Evolutionary conservation across 805 yeast species (phyloP).

Genomic region (Yamadazyma takamatsuzukensis): DNA sequence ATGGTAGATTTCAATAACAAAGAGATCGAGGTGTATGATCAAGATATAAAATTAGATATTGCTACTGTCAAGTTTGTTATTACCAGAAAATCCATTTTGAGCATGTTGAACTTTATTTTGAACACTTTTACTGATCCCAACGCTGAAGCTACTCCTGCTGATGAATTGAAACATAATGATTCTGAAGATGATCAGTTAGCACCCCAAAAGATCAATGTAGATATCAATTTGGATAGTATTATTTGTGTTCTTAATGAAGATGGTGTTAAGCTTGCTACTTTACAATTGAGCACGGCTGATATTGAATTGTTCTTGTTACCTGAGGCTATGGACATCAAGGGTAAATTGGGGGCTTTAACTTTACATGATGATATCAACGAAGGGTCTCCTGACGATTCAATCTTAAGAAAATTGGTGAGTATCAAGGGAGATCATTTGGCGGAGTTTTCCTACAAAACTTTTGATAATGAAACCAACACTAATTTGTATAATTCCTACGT

Average conservation of each 20-base stretch:
- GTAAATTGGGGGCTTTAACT: constrained; percentile 74
- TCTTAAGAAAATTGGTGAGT: constrained; percentile 61
- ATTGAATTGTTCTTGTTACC: constrained; percentile 66
- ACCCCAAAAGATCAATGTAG: constrained; percentile 72
- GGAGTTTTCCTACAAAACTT: constrained; percentile 80
- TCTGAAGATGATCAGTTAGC: constrained; percentile 53
- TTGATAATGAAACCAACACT: constrained; percentile 48
- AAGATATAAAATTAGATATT: constrained; percentile 64
- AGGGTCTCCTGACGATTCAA: constrained; percentile 55
- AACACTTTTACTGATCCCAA: constrained; percentile 87
- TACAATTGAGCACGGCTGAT: constrained; percentile 70
- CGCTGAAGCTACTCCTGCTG: constrained; percentile 64
- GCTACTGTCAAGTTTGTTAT: constrained; percentile 76
- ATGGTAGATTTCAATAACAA: constrained; percentile 50
- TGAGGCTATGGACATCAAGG: constrained; percentile 67
- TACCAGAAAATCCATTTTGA: constrained; percentile 73
- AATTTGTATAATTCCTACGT: constrained; percentile 53
- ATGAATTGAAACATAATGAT: constrained; percentile 64
- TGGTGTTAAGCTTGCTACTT: constrained; percentile 73
- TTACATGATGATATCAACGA: constrained; percentile 73
- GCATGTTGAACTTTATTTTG: constrained; percentile 73
- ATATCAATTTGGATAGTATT: constrained; percentile 67
- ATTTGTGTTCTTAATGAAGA: constrained; percentile 78
- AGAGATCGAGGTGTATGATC: constrained; percentile 71
- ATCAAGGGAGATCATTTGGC: constrained; percentile 82